Conservation (phyloP, 2,329 filamentous ascomycete species). For the Hymenoscyphus fructigenus region DNA sequence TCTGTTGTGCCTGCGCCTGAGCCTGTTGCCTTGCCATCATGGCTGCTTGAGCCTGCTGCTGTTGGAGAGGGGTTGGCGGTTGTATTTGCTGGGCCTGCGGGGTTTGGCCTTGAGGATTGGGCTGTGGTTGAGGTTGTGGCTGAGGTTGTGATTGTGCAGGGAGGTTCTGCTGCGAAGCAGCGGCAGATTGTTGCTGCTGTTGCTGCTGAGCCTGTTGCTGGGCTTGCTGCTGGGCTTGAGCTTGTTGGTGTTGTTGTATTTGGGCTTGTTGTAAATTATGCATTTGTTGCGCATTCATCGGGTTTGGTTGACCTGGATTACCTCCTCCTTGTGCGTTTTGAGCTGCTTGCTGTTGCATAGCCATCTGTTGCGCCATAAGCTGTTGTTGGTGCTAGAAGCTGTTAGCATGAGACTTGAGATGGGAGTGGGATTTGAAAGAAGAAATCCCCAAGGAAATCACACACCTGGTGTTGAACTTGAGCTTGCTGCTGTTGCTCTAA, state of each 20-base stretch:
- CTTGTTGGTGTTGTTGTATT: constrained; percentile 39
- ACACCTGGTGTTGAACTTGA: constrained; percentile 36
- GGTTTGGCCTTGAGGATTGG: constrained; percentile 32
- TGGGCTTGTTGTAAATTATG: constrained; percentile 43
- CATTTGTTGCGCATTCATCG: constrained; percentile 49
- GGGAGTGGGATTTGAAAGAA: not conserved
- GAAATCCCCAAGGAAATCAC: constrained; percentile 4
- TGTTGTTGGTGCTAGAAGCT: constrained; percentile 32
- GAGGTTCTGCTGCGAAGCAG: constrained; percentile 39
- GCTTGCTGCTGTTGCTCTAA: constrained; percentile 42
- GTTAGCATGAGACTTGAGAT: constrained; percentile 17
- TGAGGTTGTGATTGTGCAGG: constrained; percentile 46
- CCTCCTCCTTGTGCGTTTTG: constrained; percentile 41
- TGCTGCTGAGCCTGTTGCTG: constrained; percentile 44
- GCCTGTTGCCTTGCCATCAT: constrained; percentile 29
- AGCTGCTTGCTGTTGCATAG: constrained; percentile 47
- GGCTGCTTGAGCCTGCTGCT: constrained; percentile 37
- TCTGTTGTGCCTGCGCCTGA: constrained; percentile 40
- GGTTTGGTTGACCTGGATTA: constrained; percentile 47
- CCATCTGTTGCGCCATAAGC: constrained; percentile 49
- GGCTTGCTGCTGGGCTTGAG: constrained; percentile 40
- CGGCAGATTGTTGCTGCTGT: constrained; percentile 45
- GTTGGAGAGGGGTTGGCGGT: constrained; percentile 40
- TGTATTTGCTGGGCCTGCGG: constrained; percentile 43
- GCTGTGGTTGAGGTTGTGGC: constrained; percentile 41